Base-by-base conservation (phyloP, 441 rosid genomes). In the Manihot esculenta region DNA sequence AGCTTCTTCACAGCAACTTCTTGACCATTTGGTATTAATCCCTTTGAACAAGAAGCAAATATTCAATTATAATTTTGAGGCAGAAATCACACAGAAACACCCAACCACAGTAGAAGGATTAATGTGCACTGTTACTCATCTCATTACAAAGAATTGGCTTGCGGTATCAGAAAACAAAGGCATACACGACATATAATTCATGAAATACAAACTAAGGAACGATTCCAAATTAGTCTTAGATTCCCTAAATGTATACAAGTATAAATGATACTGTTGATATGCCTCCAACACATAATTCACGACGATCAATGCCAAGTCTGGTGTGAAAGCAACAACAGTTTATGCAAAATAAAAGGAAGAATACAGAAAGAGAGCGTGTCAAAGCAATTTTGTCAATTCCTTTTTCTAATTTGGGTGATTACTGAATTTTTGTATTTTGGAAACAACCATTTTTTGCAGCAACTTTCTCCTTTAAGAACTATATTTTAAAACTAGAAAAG, bases 1-100 rank as follows among this genome's bases (percentile, higher is more conserved):
- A 93, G 86, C 81, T 89, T 89, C 84, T 93, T 93, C 62, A 93
- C 97, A 8, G 98, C 98, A 66, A 93, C 56, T 85, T 87, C 96
- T 80, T 89, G 87, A 57, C 96, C 97, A 83, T 73, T 78, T 23
- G 92, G 92, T 77, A 91, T 77, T 79, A 78, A 76, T 42, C 97
- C 98, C 97, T 93, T 76, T n/a, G 61, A 59, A 27, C 44, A 33
- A 60, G n/a, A 62, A 62, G 48, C 49, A 58, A 72, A 49, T 38
- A 21, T 23, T 56, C 54, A 75, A 67, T 33, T 24, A 38, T n/a
- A 59, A 0, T 17, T 48, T 56, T 45, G 50, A n/a, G 17, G n/a
- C 21, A 63, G 23, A 23, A 44, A 24, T 41, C 33, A 23, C 27
- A 21, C 4, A 1, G 35, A 9, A 18, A 53, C n/a, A 38, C 7